phyloP scores from a whole-genome alignment of 257 asterid genomes.

The Nicotiana paniculata region DNA sequence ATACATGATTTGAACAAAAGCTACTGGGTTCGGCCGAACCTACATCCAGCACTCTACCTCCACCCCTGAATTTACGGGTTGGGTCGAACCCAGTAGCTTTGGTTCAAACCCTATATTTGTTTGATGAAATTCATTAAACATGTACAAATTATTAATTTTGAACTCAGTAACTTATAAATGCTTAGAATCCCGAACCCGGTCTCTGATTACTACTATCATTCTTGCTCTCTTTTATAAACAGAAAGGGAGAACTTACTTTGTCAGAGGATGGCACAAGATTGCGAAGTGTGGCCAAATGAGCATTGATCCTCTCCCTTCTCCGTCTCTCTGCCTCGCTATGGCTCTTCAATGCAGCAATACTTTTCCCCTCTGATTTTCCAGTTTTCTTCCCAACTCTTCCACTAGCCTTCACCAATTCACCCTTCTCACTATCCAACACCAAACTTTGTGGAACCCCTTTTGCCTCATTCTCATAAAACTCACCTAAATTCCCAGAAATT shows the following conservation, averaged over 20 bases:
- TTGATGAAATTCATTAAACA: no score
- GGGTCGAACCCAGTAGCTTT: no score
- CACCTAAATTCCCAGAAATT: conserved; percentile 15
- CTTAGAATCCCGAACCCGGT: no score
- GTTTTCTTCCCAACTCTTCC: conserved; percentile 35
- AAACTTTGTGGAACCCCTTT: conserved; percentile 30
- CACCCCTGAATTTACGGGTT: no score
- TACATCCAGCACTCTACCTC: no score
- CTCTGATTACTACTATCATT: not conserved
- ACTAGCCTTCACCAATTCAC: conserved; percentile 44
- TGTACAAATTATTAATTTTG: no score
- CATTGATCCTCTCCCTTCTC: conserved; percentile 81
- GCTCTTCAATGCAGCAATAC: conserved; percentile 65
- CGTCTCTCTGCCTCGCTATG: conserved; percentile 92
- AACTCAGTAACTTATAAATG: no score
- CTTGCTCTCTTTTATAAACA: not conserved
- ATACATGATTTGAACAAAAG: no score
- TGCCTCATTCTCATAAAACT: conserved; percentile 19
- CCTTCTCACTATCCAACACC: conserved; percentile 50
- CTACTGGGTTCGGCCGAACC: no score
- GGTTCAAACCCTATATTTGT: no score
- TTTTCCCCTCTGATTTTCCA: conserved; percentile 42
- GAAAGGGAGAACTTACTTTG: conserved; percentile 47
- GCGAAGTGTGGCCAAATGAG: conserved; percentile 60
- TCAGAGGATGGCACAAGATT: conserved; percentile 56